These are phyloP conservation scores for Aspergillus latus DNA, from an alignment of 2,329 filamentous ascomycete genomes.

Conservation along the genomic window DNA sequence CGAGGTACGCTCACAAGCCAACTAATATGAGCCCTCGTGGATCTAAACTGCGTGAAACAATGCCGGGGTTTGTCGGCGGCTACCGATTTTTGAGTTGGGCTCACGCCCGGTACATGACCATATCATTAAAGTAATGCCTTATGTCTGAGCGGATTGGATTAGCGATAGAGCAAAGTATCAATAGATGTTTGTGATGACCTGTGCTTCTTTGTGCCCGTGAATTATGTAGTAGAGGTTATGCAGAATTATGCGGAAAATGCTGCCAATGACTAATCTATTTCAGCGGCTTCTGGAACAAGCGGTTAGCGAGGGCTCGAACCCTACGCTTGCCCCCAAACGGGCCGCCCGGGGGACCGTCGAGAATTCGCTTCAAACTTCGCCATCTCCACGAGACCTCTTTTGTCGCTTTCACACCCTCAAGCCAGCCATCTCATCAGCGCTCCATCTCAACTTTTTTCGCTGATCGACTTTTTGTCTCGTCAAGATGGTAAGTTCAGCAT, in stretches of 20 bases:
- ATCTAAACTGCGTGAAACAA: neutral
- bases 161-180: slow-evolving; percentile 18
- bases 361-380: slow-evolving; percentile 38
- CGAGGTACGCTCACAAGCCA: neutral
- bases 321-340: slow-evolving; percentile 32
- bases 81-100: slow-evolving; percentile 2
- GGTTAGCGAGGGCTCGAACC: slow-evolving; percentile 43
- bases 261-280: neutral
- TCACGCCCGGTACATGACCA: slow-evolving; percentile 2
- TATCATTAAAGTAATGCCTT: slow-evolving; percentile 7
- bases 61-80: neutral
- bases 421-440: slow-evolving; percentile 46
- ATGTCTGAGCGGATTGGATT: slow-evolving; percentile 15
- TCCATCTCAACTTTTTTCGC: slow-evolving; percentile 38
- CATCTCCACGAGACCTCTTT: slow-evolving; percentile 35
- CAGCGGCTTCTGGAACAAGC: slow-evolving; percentile 22
- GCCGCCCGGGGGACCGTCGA: slow-evolving; percentile 26
- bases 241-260: neutral
- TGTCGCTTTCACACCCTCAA: slow-evolving; percentile 34
- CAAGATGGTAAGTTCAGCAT: slow-evolving; percentile 44
- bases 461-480: slow-evolving; percentile 43
- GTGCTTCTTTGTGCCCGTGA: neutral
- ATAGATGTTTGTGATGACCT: neutral
- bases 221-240: neutral
- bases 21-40: slow-evolving; percentile 11